phyloP scores from a whole-genome alignment of 139 green algal genomes.

The Picochlorum sp. region DNA sequence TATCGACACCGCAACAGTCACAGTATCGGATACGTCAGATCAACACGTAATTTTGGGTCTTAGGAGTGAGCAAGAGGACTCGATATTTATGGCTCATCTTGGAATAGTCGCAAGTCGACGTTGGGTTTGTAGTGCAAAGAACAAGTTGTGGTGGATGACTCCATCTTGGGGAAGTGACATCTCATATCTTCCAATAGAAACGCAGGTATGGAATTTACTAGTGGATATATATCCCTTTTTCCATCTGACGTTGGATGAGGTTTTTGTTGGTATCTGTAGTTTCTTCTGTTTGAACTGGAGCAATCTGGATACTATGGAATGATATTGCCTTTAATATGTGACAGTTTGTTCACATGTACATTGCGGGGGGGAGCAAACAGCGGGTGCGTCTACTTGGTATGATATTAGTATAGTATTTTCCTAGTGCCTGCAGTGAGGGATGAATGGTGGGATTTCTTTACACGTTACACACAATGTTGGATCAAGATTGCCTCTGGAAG shows the following conservation, averaged over 20 bases:
- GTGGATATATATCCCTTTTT: too few species aligned
- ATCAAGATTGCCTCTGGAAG: constrained; percentile 63
- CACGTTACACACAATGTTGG: constrained; percentile 20
- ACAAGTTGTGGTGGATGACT: constrained; percentile 92
- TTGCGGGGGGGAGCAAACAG: constrained; percentile 35
- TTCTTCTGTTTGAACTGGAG: constrained; percentile 72
- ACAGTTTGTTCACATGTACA: constrained; percentile 57
- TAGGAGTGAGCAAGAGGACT: not conserved
- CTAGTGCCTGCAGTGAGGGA: not conserved
- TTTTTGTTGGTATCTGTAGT: constrained; percentile 24
- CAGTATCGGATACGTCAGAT: too few species aligned
- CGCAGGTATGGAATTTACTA: constrained; percentile 34
- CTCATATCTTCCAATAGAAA: constrained; percentile 72
- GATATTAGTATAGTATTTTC: not conserved
- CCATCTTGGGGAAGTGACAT: constrained; percentile 73
- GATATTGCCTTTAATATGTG: constrained; percentile 75
- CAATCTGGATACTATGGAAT: constrained; percentile 53
- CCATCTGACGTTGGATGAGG: too few species aligned
- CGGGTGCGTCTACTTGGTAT: not conserved
- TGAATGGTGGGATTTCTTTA: not conserved
- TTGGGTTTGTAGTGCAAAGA: constrained; percentile 60
- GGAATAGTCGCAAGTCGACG: constrained; percentile 34
- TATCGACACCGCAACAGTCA: too few species aligned
- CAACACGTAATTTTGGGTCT: not conserved
- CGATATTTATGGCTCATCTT: constrained; percentile 5